Evolutionary conservation across 1,139 yeast genomes (phyloP).

Genomic region (Geotrichum restrictum): DNA sequence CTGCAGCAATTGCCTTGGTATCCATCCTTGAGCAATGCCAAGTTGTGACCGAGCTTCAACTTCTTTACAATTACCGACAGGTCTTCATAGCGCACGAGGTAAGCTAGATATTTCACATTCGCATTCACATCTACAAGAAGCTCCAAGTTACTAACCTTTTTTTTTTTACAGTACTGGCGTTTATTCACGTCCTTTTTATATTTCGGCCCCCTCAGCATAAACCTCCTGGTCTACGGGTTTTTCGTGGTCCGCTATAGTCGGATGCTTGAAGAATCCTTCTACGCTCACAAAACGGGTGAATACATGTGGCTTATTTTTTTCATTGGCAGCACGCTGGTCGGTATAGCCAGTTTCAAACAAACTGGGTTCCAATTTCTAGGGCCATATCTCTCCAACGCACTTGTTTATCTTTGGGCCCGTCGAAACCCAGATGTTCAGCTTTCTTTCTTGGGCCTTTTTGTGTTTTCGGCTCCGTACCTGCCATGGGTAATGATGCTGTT

Average conservation of each 20-base stretch:
- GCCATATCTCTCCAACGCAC: slow-evolving; percentile 39
- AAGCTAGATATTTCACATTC: neutral
- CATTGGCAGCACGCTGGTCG: slow-evolving; percentile 11
- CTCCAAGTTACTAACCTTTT: slow-evolving; percentile 4
- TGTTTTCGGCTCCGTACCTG: slow-evolving; percentile 43
- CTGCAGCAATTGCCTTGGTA: slow-evolving; percentile 33
- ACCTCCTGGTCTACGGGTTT: slow-evolving; percentile 39
- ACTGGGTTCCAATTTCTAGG: slow-evolving; percentile 40
- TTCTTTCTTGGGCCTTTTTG: slow-evolving; percentile 42
- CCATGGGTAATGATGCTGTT: slow-evolving; percentile 41
- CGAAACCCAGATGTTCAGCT: slow-evolving; percentile 43
- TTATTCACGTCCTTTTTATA: slow-evolving; percentile 44
- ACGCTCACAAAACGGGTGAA: slow-evolving; percentile 11
- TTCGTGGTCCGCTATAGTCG: slow-evolving; percentile 42
- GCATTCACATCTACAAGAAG: neutral
- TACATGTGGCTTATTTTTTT: slow-evolving; percentile 15
- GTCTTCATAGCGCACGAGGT: slow-evolving; percentile 33
- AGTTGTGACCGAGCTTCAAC: slow-evolving; percentile 29
- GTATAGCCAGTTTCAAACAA: slow-evolving; percentile 23
- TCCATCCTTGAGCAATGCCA: slow-evolving; percentile 38
- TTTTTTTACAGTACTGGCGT: slow-evolving; percentile 41
- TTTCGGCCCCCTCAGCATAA: slow-evolving; percentile 42
- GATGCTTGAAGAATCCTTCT: slow-evolving; percentile 42
- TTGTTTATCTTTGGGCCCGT: slow-evolving; percentile 47
- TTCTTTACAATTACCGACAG: slow-evolving; percentile 26